Percentiles rank a stretch among this genome's conserved stretches.
phyloP scores from a whole-genome alignment of 257 asterid genomes.

The Leonotis leonurus region DNA sequence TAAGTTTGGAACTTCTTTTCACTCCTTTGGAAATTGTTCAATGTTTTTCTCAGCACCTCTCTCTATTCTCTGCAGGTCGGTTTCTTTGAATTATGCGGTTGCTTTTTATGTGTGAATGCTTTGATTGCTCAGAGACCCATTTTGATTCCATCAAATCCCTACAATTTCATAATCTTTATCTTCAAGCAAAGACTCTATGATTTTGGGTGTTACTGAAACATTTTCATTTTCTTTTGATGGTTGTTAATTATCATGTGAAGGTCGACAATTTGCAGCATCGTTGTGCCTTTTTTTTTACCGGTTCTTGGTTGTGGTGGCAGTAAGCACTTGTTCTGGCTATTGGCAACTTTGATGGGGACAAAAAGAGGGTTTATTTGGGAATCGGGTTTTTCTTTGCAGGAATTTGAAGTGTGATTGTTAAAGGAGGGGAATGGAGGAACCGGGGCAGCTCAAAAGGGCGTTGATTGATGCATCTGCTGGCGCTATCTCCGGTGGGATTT shows the following conservation, averaged over 20 bases:
- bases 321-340: constrained; percentile 16
- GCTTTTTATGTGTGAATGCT: too few species aligned
- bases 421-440: constrained; percentile 73
- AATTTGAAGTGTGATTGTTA: constrained; percentile 17
- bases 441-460: constrained; percentile 71
- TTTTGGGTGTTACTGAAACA: constrained; percentile 8
- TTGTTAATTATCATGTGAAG: background rate
- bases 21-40: background rate
- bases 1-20: background rate
- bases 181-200: background rate
- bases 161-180: background rate
- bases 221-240: background rate
- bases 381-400: constrained; percentile 24
- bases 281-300: background rate
- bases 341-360: constrained; percentile 7
- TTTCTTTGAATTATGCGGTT: background rate
- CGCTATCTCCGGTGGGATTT: constrained; percentile 74
- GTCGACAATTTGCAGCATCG: constrained; percentile 15
- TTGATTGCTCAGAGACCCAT: background rate
- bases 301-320: background rate
- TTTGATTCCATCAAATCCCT: background rate
- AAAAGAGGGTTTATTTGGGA: background rate
- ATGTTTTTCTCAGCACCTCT: constrained; percentile 13
- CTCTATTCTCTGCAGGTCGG: constrained; percentile 17
- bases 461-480: constrained; percentile 77